These are phyloP conservation scores for Adiantum capillusveneris DNA, from an alignment of 75 land plant species.

Conservation along the genomic window DNA sequence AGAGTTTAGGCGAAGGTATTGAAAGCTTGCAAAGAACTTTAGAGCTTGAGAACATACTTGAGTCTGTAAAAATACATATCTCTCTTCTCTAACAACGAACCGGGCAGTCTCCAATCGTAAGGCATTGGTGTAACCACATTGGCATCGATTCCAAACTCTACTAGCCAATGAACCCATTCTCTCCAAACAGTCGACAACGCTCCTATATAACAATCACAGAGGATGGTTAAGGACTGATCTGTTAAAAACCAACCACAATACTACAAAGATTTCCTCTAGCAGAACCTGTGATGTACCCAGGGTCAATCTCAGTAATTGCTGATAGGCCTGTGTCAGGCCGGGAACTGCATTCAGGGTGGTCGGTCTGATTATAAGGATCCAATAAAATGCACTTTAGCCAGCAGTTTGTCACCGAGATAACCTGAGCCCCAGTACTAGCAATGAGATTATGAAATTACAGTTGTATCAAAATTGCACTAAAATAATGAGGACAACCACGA, in stretches of 20 bases:
- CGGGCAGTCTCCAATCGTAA: slow-evolving; percentile 96
- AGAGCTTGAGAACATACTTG: slow-evolving; percentile 61
- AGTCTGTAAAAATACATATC: slow-evolving; percentile 97
- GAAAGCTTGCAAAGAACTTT: no score
- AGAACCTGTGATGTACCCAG: slow-evolving; percentile 94
- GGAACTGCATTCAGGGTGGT: slow-evolving; percentile 97
- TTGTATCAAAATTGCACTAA: no score
- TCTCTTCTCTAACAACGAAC: slow-evolving; percentile 81
- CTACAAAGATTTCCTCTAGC: no score
- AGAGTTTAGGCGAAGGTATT: no score
- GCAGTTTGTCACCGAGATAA: slow-evolving; percentile 88
- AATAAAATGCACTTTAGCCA: slow-evolving; percentile 96
- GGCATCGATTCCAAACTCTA: slow-evolving; percentile 97
- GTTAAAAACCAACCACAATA: neutral
- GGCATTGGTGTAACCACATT: slow-evolving; percentile 91
- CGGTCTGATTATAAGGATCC: slow-evolving; percentile 92
- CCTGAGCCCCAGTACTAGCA: slow-evolving; percentile 47
- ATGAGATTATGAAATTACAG: neutral
- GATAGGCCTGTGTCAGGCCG: slow-evolving; percentile 96
- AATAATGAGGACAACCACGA: no score
- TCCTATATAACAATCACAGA: no score
- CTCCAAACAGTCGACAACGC: slow-evolving; percentile 96
- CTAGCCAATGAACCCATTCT: slow-evolving; percentile 95
- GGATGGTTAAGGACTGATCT: neutral
- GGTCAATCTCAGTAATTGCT: slow-evolving; percentile 96